phyloP scores from a whole-genome alignment of 1,284 basidiomycete species.

The Pisolithus thermaeus region DNA sequence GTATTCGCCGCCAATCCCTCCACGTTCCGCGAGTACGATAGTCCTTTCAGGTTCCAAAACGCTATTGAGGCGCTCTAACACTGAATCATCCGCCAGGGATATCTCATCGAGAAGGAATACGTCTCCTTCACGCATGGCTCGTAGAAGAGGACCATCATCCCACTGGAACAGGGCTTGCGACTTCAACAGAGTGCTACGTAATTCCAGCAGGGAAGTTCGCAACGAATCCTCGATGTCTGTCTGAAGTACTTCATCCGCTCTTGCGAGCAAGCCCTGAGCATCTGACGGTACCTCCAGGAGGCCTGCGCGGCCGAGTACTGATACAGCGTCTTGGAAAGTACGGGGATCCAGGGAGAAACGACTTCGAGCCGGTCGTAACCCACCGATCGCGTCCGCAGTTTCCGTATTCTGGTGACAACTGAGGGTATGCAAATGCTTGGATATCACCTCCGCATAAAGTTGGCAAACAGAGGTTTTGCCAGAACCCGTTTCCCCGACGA shows the following conservation, averaged over 20 bases:
- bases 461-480: conserved; percentile 99
- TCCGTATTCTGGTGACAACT: conserved; percentile 99
- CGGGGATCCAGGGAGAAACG: conserved; percentile 48
- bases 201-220: conserved; percentile 33
- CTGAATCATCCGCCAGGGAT: conserved; percentile 96
- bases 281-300: conserved; percentile 28
- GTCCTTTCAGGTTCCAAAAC: conserved; percentile 90
- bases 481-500: conserved; percentile 98
- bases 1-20: conserved; percentile 69
- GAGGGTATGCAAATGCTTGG: conserved; percentile 66
- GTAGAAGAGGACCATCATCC: conserved; percentile 92
- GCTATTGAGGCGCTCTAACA: conserved; percentile 95
- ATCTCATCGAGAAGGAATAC: conserved; percentile 95
- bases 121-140: conserved; percentile 86
- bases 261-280: conserved; percentile 32
- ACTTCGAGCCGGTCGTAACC: conserved; percentile 90
- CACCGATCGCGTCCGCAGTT: conserved; percentile 94
- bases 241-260: conserved; percentile 30
- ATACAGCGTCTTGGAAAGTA: conserved; percentile 36
- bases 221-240: conserved; percentile 26
- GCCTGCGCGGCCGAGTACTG: conserved; percentile 39
- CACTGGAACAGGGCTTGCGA: conserved; percentile 88
- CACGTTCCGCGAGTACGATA: conserved; percentile 91
- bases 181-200: conserved; percentile 41
- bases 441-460: conserved; percentile 69